These are phyloP conservation scores for Didymella arachidicola DNA, from an alignment of 2,329 filamentous ascomycete genomes.

Conservation along the genomic window DNA sequence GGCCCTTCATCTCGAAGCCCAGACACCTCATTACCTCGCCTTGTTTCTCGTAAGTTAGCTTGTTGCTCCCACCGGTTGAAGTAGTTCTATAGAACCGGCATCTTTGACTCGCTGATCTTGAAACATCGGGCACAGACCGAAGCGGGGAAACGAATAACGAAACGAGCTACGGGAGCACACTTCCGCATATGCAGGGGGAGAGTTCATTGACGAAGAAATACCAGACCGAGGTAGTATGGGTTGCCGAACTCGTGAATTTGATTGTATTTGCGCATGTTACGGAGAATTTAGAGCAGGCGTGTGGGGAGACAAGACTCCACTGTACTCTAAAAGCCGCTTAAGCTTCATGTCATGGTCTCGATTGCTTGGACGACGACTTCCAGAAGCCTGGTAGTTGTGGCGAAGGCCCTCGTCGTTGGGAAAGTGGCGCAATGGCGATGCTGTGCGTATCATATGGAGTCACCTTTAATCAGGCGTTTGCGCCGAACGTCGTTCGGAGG, in stretches of 20 bases:
- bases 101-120: slow-evolving; percentile 6
- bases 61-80: slow-evolving; percentile 15
- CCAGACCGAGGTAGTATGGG: background rate
- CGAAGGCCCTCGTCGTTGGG: background rate
- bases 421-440: background rate
- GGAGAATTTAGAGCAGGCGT: background rate
- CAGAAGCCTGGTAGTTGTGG: background rate
- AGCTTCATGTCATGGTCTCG: background rate
- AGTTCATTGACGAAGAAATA: background rate
- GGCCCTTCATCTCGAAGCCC: slow-evolving; percentile 7
- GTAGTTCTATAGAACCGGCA: background rate
- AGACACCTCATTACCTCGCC: slow-evolving; percentile 2
- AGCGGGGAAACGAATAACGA: slow-evolving; percentile 14
- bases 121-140: slow-evolving; percentile 16
- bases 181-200: slow-evolving; percentile 3
- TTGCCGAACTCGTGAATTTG: slow-evolving; percentile 5
- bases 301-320: slow-evolving; percentile 7
- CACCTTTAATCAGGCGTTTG: slow-evolving; percentile 10
- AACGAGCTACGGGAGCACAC: background rate
- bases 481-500: slow-evolving; percentile 12
- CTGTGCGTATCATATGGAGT: slow-evolving; percentile 1
- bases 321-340: background rate
- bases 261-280: slow-evolving; percentile 2
- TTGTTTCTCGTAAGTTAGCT: slow-evolving; percentile 6
- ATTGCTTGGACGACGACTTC: slow-evolving; percentile 1